A percentile compares a stretch with the other conserved stretches of the same genome.
Evolutionary conservation across 129 eudicot genomes (phyloP).

Genomic region (Artemisia tridentata): DNA sequence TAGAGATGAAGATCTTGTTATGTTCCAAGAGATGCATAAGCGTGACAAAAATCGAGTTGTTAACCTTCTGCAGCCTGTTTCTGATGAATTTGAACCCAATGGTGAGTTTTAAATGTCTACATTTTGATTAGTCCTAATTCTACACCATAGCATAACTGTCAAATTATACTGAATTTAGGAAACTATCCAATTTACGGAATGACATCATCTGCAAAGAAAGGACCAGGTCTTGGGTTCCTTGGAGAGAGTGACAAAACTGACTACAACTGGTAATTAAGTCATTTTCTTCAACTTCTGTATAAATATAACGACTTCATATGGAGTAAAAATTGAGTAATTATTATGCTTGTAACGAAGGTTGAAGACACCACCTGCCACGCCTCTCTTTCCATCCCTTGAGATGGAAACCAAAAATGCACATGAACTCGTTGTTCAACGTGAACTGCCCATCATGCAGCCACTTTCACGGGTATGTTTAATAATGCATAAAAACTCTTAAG

Average conservation of each 20-base stretch:
- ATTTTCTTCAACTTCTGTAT: background rate
- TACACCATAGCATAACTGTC: background rate
- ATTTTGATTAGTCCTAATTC: background rate
- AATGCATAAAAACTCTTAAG: too few species aligned
- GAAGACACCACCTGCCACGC: slow-evolving; percentile 88
- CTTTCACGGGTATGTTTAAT: slow-evolving; percentile 55
- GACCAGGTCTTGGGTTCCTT: slow-evolving; percentile 42
- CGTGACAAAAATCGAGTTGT: slow-evolving; percentile 54
- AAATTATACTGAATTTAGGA: slow-evolving; percentile 33
- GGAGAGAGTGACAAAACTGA: slow-evolving; percentile 70
- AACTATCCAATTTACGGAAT: slow-evolving; percentile 57
- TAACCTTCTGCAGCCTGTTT: slow-evolving; percentile 74
- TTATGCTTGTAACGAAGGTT: slow-evolving; percentile 41
- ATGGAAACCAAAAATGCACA: slow-evolving; percentile 58
- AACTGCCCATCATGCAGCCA: slow-evolving; percentile 66
- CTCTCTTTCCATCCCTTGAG: slow-evolving; percentile 77
- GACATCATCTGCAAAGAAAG: slow-evolving; percentile 54
- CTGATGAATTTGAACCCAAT: slow-evolving; percentile 70
- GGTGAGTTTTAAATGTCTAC: slow-evolving; percentile 34
- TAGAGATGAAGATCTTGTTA: slow-evolving; percentile 63
- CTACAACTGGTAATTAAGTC: slow-evolving; percentile 54
- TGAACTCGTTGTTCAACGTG: slow-evolving; percentile 56
- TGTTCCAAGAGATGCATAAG: slow-evolving; percentile 63
- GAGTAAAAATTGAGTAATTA: background rate
- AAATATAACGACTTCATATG: background rate